Percentiles rank a stretch among this genome's conserved stretches.
These are phyloP conservation scores for Triticum timopheevii DNA, from an alignment of 176 grass and related monocot genomes.

Conservation along the genomic window DNA sequence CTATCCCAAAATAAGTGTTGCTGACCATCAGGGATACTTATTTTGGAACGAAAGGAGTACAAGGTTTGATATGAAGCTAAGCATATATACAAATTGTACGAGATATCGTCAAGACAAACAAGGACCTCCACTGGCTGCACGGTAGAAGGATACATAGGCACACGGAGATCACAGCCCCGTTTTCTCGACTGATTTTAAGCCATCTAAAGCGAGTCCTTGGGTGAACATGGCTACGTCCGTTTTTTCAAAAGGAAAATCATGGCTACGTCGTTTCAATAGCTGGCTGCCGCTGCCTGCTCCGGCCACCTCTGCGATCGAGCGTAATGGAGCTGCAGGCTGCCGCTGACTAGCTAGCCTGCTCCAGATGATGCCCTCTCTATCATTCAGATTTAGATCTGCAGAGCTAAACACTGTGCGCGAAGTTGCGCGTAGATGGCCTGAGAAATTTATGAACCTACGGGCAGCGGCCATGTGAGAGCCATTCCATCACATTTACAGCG, in stretches of 20 bases:
- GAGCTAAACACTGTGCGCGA: not conserved
- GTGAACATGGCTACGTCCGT: not conserved
- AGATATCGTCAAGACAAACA: too few relatives aligned
- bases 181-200: not conserved
- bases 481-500: conserved; percentile 30
- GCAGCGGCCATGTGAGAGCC: conserved; percentile 40
- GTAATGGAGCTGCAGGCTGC: not conserved
- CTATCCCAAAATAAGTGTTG: too few relatives aligned
- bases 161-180: not conserved
- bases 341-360: not conserved
- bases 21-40: too few relatives aligned
- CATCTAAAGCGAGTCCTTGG: not conserved
- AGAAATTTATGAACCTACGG: conserved; percentile 13
- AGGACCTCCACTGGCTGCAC: not conserved
- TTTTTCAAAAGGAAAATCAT: not conserved
- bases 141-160: not conserved
- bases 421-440: not conserved
- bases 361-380: not conserved
- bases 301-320: conserved; percentile 25
- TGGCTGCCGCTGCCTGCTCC: not conserved
- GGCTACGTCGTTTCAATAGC: not conserved
- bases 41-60: too few relatives aligned
- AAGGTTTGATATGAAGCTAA: too few relatives aligned
- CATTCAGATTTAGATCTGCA: conserved; percentile 22
- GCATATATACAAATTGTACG: too few relatives aligned